Evolutionary conservation across 306 rosid genomes (phyloP), one percentile per base, ranked within the genome.

Genomic region (Vicia faba): DNA sequence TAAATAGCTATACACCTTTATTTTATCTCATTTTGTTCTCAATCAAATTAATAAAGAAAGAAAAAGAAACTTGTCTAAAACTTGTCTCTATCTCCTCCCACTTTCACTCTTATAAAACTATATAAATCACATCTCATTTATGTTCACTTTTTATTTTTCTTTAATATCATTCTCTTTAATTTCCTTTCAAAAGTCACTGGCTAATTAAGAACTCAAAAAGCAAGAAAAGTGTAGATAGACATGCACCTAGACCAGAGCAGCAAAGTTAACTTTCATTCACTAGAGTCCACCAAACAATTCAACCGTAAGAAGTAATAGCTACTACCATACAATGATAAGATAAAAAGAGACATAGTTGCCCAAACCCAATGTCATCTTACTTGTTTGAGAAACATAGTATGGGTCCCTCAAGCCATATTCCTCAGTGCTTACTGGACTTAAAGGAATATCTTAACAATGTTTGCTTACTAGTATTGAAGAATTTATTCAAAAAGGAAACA

Each of bases 371-470:
- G 10, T 48, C 25, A 49, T 12, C 5, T 53, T 53, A 20, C 58
- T 51, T 51, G 14, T 51, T 20, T 11, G 29, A 64, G 26, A 26
- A 44, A 10, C 11, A 64, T 26, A 0, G 4, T n/a, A 36, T 26
- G 64, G 64, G 73, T 4, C 41, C 51, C 73, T n/a, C 41, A 4
- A 25, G 43, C 74, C 74, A 69, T 55, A 35, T 56, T 40, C 66
- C 57, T 43, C 35, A 18, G 9, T 70, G 66, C 74, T 51, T 48
- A 48, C 2, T 48, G 55, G 54, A 3, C 51, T 5, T 11, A 41
- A 12, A 4, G 15, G 48, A 41, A 41, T 12, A 12, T 41, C 15
- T 41, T 12, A 12, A 41, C 15, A 41, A 41, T 41, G 48, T 15
- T 41, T 41, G 6, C 46, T 41, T 12, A 41, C 46, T 41, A 29